phyloP scores from a whole-genome alignment of 1,284 basidiomycete genomes.

The Trichosporon faecale region DNA sequence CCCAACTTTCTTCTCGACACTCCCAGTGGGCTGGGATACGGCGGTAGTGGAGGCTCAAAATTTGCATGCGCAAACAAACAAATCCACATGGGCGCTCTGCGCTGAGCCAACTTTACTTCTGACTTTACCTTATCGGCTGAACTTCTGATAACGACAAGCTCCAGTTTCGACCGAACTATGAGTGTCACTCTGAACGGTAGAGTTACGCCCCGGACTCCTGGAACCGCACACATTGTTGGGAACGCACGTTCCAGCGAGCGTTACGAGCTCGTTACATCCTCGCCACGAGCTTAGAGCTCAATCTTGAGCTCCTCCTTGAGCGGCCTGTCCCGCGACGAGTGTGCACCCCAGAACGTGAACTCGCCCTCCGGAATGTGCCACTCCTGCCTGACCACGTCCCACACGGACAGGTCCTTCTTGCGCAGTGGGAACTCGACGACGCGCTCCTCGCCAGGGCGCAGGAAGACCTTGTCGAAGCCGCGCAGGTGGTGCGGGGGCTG shows the following conservation, averaged over 20 bases:
- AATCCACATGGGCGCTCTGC: too few relatives aligned
- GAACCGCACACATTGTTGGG: background rate
- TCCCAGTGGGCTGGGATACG: too few relatives aligned
- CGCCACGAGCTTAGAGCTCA: background rate
- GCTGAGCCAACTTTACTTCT: too few relatives aligned
- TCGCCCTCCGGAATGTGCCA: conserved; percentile 48
- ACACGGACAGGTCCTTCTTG: conserved; percentile 53
- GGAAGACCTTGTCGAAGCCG: conserved; percentile 48
- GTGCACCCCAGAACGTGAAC: conserved; percentile 47
- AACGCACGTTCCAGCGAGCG: background rate
- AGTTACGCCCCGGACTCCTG: background rate
- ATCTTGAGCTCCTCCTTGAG: conserved; percentile 14
- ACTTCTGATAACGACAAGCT: background rate
- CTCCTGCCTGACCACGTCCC: conserved; percentile 48
- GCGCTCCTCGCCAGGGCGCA: conserved; percentile 39
- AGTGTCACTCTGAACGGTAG: background rate
- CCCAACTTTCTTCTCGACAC: background rate
- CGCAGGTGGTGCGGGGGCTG: conserved; percentile 49
- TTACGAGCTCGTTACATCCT: background rate
- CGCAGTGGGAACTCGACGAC: conserved; percentile 49
- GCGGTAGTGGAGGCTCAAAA: too few relatives aligned
- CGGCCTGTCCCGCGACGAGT: conserved; percentile 44
- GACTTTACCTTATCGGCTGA: too few relatives aligned
- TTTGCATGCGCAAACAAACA: background rate
- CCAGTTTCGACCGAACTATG: background rate